A percentile compares a stretch with the other conserved stretches of the same genome.
These are phyloP conservation scores for Ceratocystis albifundus DNA, from an alignment of 2,329 filamentous ascomycete genomes.

Conservation along the genomic window DNA sequence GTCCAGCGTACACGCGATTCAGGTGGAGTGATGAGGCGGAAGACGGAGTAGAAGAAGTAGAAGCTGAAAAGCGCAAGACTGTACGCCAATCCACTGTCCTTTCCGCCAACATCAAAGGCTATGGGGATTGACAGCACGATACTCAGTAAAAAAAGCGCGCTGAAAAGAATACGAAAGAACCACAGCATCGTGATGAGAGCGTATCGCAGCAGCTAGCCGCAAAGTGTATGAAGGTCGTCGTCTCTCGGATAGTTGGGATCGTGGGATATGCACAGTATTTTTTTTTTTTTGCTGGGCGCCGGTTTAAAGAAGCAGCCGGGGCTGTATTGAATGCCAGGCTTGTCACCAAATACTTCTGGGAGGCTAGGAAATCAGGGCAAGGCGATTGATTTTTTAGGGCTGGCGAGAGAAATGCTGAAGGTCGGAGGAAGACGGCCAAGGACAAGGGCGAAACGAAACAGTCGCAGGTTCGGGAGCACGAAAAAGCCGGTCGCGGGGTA, in stretches of 20 bases:
- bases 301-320: not conserved
- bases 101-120: conserved; percentile 93
- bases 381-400: not conserved
- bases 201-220: not conserved
- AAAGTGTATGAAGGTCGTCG: not conserved
- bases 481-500: not conserved
- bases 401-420: not conserved
- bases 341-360: not conserved
- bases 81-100: conserved; percentile 87
- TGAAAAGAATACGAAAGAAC: conserved; percentile 68
- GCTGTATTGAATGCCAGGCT: not conserved
- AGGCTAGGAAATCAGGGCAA: not conserved
- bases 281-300: not conserved
- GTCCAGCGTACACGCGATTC: conserved; percentile 62
- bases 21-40: conserved; percentile 72
- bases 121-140: conserved; percentile 93
- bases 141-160: conserved; percentile 74
- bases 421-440: not conserved
- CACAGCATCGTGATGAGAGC: conserved; percentile 53
- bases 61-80: conserved; percentile 79
- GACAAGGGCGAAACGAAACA: not conserved
- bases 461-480: not conserved
- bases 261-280: not conserved
- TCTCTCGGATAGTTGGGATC: not conserved
- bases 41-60: conserved; percentile 76